A percentile compares a stretch with the other conserved stretches of the same genome.
These are phyloP conservation scores for Omphalotus guepiniiformis DNA, from an alignment of 768 basidiomycete genomes.

Conservation along the genomic window DNA sequence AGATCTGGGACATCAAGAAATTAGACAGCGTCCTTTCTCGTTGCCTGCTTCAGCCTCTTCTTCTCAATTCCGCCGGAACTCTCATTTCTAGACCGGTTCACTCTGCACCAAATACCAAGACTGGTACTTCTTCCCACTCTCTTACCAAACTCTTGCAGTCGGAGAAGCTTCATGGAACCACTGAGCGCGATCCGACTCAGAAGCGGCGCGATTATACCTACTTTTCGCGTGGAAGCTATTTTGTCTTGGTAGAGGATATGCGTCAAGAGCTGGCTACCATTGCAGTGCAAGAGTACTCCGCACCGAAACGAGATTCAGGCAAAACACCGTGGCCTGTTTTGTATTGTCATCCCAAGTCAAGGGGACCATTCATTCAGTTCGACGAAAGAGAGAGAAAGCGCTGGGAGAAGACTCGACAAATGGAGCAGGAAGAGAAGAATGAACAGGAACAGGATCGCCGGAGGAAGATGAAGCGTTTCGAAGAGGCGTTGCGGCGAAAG, in stretches of 20 bases:
- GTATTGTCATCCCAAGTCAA: constrained; percentile 67
- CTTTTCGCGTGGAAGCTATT: constrained; percentile 70
- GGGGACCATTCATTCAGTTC: constrained; percentile 73
- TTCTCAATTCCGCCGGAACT: constrained; percentile 18
- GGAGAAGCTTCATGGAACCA: constrained; percentile 82
- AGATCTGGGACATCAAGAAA: constrained; percentile 80
- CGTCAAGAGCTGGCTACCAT: constrained; percentile 81
- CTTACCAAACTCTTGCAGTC: constrained; percentile 67
- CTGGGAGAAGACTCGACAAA: constrained; percentile 55
- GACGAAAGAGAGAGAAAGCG: constrained; percentile 69
- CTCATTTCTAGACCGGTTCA: constrained; percentile 19
- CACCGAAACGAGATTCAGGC: constrained; percentile 47
- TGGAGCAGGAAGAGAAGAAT: constrained; percentile 38
- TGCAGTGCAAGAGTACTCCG: constrained; percentile 75
- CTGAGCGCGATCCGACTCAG: constrained; percentile 89
- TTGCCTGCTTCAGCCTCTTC: constrained; percentile 41
- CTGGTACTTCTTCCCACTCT: constrained; percentile 37
- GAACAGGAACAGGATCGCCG: constrained; percentile 26
- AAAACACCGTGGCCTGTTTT: constrained; percentile 79
- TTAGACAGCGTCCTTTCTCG: constrained; percentile 69
- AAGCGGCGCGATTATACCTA: constrained; percentile 86
- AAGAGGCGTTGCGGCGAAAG: constrained; percentile 33
- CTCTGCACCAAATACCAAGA: constrained; percentile 26
- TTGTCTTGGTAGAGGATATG: constrained; percentile 90
- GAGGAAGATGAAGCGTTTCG: constrained; percentile 28